phyloP scores from a whole-genome alignment of 2,329 filamentous ascomycete species.

The Clarireedia homoeocarpa region DNA sequence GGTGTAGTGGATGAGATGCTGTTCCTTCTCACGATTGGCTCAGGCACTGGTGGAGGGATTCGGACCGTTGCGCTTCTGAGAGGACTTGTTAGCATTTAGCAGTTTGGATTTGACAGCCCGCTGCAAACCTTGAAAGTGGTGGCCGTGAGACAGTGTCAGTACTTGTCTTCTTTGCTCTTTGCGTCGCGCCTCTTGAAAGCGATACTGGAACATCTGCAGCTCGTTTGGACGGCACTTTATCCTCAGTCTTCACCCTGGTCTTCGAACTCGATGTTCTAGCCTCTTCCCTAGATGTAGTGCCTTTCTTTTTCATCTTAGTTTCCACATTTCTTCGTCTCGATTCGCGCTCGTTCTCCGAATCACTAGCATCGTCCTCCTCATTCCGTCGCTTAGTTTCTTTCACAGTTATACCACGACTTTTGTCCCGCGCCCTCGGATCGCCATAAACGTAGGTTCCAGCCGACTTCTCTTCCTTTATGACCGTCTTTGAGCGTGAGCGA shows the following conservation, averaged over 20 bases:
- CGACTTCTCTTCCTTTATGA: slow-evolving; percentile 11
- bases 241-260: slow-evolving; percentile 12
- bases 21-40: slow-evolving; percentile 17
- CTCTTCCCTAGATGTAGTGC: slow-evolving; percentile 20
- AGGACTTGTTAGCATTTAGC: slow-evolving; percentile 14
- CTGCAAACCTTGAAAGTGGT: slow-evolving; percentile 21
- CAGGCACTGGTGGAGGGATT: slow-evolving; percentile 10
- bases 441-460: slow-evolving; percentile 18
- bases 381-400: slow-evolving; percentile 18
- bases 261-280: slow-evolving; percentile 12
- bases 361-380: slow-evolving; percentile 18
- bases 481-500: slow-evolving; percentile 14
- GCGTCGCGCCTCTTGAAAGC: slow-evolving; percentile 16
- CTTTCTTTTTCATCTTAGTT: slow-evolving; percentile 21
- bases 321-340: slow-evolving; percentile 11
- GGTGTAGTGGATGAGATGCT: slow-evolving; percentile 20
- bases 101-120: neutral
- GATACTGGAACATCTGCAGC: slow-evolving; percentile 9
- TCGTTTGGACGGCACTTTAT: slow-evolving; percentile 10
- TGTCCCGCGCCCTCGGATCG: slow-evolving; percentile 11
- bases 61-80: slow-evolving; percentile 9
- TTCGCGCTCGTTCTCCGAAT: slow-evolving; percentile 14
- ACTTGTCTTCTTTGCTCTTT: slow-evolving; percentile 16
- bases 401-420: slow-evolving; percentile 11
- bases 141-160: slow-evolving; percentile 14